A percentile compares a stretch with the other conserved stretches of the same genome.
phyloP scores from a whole-genome alignment of 805 yeast species.

The Teunomyces barrocoloradensis region DNA sequence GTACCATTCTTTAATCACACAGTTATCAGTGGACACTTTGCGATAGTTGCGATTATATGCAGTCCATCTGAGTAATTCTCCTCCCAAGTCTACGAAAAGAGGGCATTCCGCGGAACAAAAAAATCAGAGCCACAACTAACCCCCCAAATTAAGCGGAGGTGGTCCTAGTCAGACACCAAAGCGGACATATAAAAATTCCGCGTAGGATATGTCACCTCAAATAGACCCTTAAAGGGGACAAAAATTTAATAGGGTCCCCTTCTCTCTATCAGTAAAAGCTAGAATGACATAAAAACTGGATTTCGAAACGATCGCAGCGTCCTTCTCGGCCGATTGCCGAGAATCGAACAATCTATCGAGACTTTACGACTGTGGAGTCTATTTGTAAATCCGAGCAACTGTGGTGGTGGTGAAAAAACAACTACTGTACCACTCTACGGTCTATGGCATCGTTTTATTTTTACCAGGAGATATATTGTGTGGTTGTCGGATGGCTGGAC shows the following conservation, averaged over 20 bases:
- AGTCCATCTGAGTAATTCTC: background rate
- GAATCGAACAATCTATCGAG: background rate
- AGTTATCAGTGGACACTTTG: background rate
- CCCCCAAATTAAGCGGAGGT: background rate
- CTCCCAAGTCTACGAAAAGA: background rate
- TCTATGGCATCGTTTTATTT: background rate
- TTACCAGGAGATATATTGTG: background rate
- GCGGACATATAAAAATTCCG: too few species aligned
- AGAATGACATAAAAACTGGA: too few species aligned
- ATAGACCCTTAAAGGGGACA: too few species aligned
- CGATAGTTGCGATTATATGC: background rate
- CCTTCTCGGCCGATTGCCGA: background rate
- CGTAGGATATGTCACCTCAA: too few species aligned
- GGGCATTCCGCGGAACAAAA: background rate
- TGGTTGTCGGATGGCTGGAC: background rate
- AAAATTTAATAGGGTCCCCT: too few species aligned
- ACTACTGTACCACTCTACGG: background rate
- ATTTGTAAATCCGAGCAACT: background rate
- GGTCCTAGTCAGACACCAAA: too few species aligned
- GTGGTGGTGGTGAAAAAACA: background rate
- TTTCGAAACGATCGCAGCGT: too few species aligned
- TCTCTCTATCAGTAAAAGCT: too few species aligned
- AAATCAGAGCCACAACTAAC: background rate
- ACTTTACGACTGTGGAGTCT: background rate
- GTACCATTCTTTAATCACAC: slow-evolving; percentile 3